These are phyloP conservation scores for Arthonia radiata DNA, from an alignment of 495 filamentous ascomycete species.

Conservation along the genomic window DNA sequence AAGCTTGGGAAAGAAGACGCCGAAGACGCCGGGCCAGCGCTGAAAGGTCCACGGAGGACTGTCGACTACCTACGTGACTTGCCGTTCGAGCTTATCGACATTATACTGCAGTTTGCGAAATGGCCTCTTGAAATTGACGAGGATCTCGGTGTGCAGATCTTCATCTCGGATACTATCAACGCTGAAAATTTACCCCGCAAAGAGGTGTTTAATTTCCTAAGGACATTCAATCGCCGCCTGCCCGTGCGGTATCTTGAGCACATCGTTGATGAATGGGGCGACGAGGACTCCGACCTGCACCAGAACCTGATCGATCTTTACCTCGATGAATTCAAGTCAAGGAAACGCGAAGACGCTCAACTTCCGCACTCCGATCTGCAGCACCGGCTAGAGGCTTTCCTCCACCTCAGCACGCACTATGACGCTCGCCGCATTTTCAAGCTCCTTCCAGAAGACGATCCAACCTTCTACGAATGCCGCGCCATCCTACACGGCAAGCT, in stretches of 20 bases:
- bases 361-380: constrained; percentile 30
- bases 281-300: constrained; percentile 65
- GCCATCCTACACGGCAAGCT: constrained; percentile 88
- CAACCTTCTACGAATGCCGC: constrained; percentile 68
- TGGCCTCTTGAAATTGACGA: constrained; percentile 61
- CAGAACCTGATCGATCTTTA: constrained; percentile 59
- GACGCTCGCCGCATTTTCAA: constrained; percentile 13
- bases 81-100: constrained; percentile 63
- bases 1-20: constrained; percentile 58
- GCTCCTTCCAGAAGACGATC: constrained; percentile 31
- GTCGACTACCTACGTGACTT: constrained; percentile 78
- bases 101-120: constrained; percentile 73
- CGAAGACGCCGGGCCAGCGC: constrained; percentile 33
- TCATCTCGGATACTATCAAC: constrained; percentile 81
- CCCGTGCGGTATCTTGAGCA: constrained; percentile 78
- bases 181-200: constrained; percentile 69
- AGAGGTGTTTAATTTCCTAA: constrained; percentile 47
- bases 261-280: constrained; percentile 66
- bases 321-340: constrained; percentile 30
- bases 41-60: constrained; percentile 66
- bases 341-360: constrained; percentile 13
- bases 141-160: constrained; percentile 78
- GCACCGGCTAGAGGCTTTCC: constrained; percentile 42
- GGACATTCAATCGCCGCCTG: constrained; percentile 37
- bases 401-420: constrained; percentile 57